phyloP scores from a whole-genome alignment of 176 grass and related monocot genomes.

The Melocanna baccifera region DNA sequence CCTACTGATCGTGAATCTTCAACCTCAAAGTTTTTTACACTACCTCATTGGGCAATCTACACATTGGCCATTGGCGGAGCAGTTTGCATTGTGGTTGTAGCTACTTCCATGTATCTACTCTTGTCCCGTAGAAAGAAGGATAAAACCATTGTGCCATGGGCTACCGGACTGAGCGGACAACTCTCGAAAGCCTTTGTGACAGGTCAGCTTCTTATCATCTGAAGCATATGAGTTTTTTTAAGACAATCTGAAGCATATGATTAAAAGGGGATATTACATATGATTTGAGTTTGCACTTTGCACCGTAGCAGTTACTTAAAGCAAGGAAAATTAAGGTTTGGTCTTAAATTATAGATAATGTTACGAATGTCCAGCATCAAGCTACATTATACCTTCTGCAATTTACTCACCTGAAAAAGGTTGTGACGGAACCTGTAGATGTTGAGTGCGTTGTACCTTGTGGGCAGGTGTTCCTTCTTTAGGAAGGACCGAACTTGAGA shows the following conservation, averaged over 20 bases:
- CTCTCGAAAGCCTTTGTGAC: slow-evolving; percentile 59
- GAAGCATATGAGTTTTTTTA: slow-evolving; percentile 1
- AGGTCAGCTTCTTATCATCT: slow-evolving; percentile 35
- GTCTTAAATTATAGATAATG: not conserved
- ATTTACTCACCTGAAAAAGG: not conserved
- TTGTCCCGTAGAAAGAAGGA: slow-evolving; percentile 46
- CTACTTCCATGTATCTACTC: slow-evolving; percentile 30
- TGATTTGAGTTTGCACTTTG: not conserved
- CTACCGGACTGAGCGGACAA: slow-evolving; percentile 60
- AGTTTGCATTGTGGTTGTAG: slow-evolving; percentile 33
- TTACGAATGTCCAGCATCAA: not conserved
- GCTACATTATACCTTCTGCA: not conserved
- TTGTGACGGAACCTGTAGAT: too few species aligned
- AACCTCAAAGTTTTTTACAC: not conserved
- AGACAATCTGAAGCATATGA: not conserved
- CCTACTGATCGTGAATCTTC: not conserved
- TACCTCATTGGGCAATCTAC: slow-evolving; percentile 23
- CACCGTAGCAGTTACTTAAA: not conserved
- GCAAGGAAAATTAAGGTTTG: not conserved
- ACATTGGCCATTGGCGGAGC: slow-evolving; percentile 29
- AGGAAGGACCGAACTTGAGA: slow-evolving; percentile 57
- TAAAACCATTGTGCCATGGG: slow-evolving; percentile 55
- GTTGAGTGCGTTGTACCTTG: not conserved
- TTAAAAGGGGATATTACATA: not conserved
- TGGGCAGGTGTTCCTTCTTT: slow-evolving; percentile 58